These are phyloP conservation scores for Aspergillus brunneoviolaceus DNA, from an alignment of 2,329 filamentous ascomycete species.

Conservation along the genomic window DNA sequence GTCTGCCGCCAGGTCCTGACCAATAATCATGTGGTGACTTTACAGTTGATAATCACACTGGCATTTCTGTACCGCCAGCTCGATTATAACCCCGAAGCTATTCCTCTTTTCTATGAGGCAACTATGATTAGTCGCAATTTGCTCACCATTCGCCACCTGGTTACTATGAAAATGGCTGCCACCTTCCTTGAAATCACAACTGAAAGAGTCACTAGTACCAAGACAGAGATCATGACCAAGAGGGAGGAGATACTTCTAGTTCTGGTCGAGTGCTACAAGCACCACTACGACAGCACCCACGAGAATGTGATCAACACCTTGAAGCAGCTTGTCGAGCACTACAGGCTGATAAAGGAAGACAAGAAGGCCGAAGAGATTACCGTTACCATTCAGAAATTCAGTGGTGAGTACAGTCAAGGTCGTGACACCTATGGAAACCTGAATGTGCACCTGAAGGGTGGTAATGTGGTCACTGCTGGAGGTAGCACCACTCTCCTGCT, in stretches of 20 bases:
- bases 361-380: constrained; percentile 44
- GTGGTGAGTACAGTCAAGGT: constrained; percentile 18
- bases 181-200: constrained; percentile 49
- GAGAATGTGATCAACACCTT: constrained; percentile 48
- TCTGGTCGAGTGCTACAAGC: constrained; percentile 50
- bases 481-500: constrained; percentile 29
- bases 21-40: constrained; percentile 44
- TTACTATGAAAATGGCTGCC: constrained; percentile 49
- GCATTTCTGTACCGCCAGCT: constrained; percentile 45
- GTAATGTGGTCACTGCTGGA: constrained; percentile 17
- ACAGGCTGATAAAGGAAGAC: constrained; percentile 50
- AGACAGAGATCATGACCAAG: constrained; percentile 35
- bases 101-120: constrained; percentile 46
- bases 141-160: constrained; percentile 43
- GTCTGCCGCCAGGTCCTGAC: constrained; percentile 34
- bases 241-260: constrained; percentile 50
- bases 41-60: constrained; percentile 43
- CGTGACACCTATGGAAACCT: constrained; percentile 26
- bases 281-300: constrained; percentile 48
- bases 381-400: constrained; percentile 30
- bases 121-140: constrained; percentile 41
- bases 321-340: constrained; percentile 50
- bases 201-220: constrained; percentile 26
- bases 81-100: constrained; percentile 27
- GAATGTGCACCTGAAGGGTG: constrained; percentile 35